These are phyloP conservation scores for Paramecium bursaria DNA, from an alignment of 73 alveolate species.

Conservation along the genomic window DNA sequence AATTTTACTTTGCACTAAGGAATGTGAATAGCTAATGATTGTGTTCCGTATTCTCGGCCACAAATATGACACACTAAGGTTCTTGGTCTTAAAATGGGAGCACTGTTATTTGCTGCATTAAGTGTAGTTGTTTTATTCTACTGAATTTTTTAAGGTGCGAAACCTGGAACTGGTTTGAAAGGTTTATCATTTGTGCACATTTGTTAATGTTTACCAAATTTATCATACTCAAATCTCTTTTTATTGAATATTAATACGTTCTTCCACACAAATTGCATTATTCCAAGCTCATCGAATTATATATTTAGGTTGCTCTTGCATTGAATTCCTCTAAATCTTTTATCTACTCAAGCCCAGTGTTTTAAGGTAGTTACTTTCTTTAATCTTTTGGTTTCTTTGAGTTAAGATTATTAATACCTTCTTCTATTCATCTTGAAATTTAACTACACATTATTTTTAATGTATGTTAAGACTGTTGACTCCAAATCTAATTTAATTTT, in stretches of 20 bases:
- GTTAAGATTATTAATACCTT: neutral
- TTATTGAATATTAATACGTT: slow-evolving; percentile 66
- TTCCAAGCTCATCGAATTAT: slow-evolving; percentile 81
- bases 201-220: slow-evolving; percentile 25
- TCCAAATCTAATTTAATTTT: slow-evolving; percentile 72
- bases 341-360: slow-evolving; percentile 64
- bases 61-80: slow-evolving; percentile 81
- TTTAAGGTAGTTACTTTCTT: slow-evolving; percentile 87
- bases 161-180: slow-evolving; percentile 47
- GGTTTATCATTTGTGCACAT: slow-evolving; percentile 56
- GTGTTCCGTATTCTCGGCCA: slow-evolving; percentile 77
- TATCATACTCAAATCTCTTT: slow-evolving; percentile 35
- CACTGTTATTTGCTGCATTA: slow-evolving; percentile 29
- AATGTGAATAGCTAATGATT: slow-evolving; percentile 81
- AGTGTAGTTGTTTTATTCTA: slow-evolving; percentile 16
- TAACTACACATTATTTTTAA: slow-evolving; percentile 85
- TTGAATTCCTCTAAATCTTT: slow-evolving; percentile 80
- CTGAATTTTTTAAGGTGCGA: slow-evolving; percentile 62
- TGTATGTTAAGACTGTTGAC: slow-evolving; percentile 86
- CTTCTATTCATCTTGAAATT: slow-evolving; percentile 85
- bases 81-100: slow-evolving; percentile 76
- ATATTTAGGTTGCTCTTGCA: slow-evolving; percentile 87
- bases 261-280: slow-evolving; percentile 92
- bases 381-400: slow-evolving; percentile 79
- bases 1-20: slow-evolving; percentile 85